Evolutionary conservation across 129 eudicot species (phyloP), one percentile per base, ranked within the genome.

Genomic region (Flaveria robusta): DNA sequence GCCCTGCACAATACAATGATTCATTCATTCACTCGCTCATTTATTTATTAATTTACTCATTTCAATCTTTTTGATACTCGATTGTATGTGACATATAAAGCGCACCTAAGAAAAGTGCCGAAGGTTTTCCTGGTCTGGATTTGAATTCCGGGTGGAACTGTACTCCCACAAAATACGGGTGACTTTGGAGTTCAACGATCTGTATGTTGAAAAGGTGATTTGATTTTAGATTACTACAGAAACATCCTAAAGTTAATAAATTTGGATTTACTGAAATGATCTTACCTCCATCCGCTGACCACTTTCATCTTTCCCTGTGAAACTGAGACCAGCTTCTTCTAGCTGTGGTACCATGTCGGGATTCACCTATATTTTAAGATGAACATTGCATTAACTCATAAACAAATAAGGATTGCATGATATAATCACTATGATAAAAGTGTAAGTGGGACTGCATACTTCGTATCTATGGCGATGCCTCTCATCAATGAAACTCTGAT

Each of bases 401-500:
- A 64, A 66, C 50, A 42, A 16, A 22, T 46, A 22, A 62, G 58
- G 12, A 26, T 20, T 68, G 50, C 39, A 41, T 43, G 9, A 23
- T 34, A 62, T 34, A 49, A 54, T 20, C 18, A 65, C 23, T 31
- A 63, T 24, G 47, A 7, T 26, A 66, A n/a, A 47, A 49, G 64
- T 7, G 54, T 43, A 16, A 63, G 71, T 4, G 15, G 70, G 51
- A 51, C 29, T 46, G 62, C 79, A 39, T 81, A 92, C 98, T 89
- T 92, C 98, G 34, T 92, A 92, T 90, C 98, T 85, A 81, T 92
- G 98, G 49, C 98, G 90, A 81, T 92, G 98, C 79, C 98, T 88
- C 88, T 92, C 98, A 42, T 85, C 96, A 56, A 92, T 78, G 83
- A 76, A 90, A 77, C 81, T 90, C 77, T 52, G 73, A 67, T 88